Evolutionary conservation across 2,329 filamentous ascomycete genomes (phyloP).

Genomic region (Onygenales sp.): DNA sequence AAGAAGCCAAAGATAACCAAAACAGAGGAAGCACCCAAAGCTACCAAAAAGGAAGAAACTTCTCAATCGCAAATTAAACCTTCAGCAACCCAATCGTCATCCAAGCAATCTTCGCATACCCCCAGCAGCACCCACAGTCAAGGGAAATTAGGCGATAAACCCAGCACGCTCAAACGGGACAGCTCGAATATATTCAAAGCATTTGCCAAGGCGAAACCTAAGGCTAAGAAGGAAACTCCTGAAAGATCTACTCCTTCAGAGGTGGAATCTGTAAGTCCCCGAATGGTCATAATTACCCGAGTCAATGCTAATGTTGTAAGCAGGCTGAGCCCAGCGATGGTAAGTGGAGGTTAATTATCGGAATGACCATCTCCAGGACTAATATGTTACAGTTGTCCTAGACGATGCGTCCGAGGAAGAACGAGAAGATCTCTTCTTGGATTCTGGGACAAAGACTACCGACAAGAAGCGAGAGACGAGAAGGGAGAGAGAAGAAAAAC

Average conservation of each 20-base stretch:
- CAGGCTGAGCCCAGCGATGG: slow-evolving; percentile 39
- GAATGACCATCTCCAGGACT: neutral
- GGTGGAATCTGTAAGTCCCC: slow-evolving; percentile 26
- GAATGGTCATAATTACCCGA: neutral
- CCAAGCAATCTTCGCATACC: neutral
- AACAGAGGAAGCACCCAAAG: slow-evolving; percentile 12
- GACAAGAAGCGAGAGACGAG: slow-evolving; percentile 37
- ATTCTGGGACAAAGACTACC: slow-evolving; percentile 25
- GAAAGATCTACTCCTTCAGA: slow-evolving; percentile 25
- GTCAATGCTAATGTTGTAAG: slow-evolving; percentile 9
- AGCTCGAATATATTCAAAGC: slow-evolving; percentile 63
- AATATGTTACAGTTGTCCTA: slow-evolving; percentile 27
- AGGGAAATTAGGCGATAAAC: slow-evolving; percentile 28
- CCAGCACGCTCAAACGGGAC: slow-evolving; percentile 46
- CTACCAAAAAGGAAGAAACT: slow-evolving; percentile 24
- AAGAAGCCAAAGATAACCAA: slow-evolving; percentile 23
- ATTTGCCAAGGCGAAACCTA: slow-evolving; percentile 63
- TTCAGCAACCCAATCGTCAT: neutral
- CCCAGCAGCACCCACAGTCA: slow-evolving; percentile 14
- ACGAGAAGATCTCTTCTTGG: slow-evolving; percentile 41
- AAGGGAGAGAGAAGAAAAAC: slow-evolving; percentile 55
- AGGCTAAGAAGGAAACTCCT: slow-evolving; percentile 36
- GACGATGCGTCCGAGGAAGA: slow-evolving; percentile 48
- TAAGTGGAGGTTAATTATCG: slow-evolving; percentile 17
- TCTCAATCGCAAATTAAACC: neutral